Base-by-base conservation (phyloP, 768 basidiomycete genomes). In the Lactarius quietus region DNA sequence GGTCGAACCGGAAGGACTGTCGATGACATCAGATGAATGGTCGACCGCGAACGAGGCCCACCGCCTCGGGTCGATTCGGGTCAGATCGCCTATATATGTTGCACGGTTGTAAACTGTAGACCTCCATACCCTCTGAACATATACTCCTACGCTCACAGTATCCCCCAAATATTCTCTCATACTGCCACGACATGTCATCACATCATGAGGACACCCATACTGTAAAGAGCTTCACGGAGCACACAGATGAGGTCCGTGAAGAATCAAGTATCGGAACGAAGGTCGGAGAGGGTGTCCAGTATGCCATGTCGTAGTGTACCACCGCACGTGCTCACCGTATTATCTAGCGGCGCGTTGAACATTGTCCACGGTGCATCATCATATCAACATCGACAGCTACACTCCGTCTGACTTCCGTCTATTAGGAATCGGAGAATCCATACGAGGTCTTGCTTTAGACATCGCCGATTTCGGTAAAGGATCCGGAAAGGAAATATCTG, bases 351-450 rank as follows among this genome's bases (percentile, higher is more conserved):
- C 26, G 60, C 39, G 31, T n/a, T 35, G 61, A 53, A 58, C 28
- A 3, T 62, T 6, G 2, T 66, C 51, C 65, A 62, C 18, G 65
- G 65, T 66, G 12, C 18, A 35, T 10, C n/a, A n/a, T n/a, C n/a
- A 62, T 39, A 31, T 29, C 17, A 6, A 1, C 31, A 12, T n/a
- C 18, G 26, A 66, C 51, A 6, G 18, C 26, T 26, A 26, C 10
- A 6, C 15, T 51, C 26, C 26, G n/a, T 36, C 55, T 57, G 17
- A 31, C 35, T 26, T n/a, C n/a, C 18, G n/a, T 26, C 29, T 52
- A 3, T 33, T 54, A 66, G 65, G 65, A 28, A 41, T 62, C 10
- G 65, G 65, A 58, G 65, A 66, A 12, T 20, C 61, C 7, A 43
- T 66, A n/a, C 65, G 65, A 29, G 65, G 65, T 2, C 26, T 45